phyloP scores from a whole-genome alignment of 2,329 filamentous ascomycete genomes.

The Rhynchosporium agropyri region DNA sequence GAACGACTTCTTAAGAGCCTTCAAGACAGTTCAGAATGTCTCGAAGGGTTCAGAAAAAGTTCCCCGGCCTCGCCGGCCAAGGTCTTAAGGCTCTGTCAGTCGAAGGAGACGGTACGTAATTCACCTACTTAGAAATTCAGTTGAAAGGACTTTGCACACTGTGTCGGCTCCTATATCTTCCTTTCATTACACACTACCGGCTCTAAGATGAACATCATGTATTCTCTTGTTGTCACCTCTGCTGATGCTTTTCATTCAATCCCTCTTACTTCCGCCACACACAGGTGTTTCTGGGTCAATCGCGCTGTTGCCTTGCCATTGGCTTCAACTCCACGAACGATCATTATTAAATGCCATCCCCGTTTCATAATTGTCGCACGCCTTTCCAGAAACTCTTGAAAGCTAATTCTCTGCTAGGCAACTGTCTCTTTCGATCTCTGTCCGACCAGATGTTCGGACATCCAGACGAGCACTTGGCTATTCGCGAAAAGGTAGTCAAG shows the following conservation, averaged over 20 bases:
- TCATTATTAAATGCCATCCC: not conserved
- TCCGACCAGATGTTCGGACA: constrained; percentile 68
- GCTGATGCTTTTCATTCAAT: not conserved
- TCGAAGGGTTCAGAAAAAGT: constrained; percentile 46
- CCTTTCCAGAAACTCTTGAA: constrained; percentile 17
- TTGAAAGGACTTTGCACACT: not conserved
- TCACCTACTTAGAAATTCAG: constrained; percentile 1
- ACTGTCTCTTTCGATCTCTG: constrained; percentile 70
- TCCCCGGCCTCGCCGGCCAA: constrained; percentile 57
- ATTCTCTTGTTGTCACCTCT: not conserved
- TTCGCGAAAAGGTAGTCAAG: constrained; percentile 60
- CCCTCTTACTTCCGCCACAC: too few species aligned
- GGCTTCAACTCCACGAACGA: too few species aligned
- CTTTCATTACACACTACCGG: not conserved
- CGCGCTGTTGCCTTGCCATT: too few species aligned
- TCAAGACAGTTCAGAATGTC: not conserved
- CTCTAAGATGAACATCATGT: not conserved
- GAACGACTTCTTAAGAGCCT: not conserved
- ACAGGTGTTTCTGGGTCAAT: too few species aligned
- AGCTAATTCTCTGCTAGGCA: constrained; percentile 51
- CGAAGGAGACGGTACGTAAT: constrained; percentile 61
- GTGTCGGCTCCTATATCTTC: not conserved
- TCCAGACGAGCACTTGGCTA: constrained; percentile 57
- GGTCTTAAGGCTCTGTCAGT: constrained; percentile 62
- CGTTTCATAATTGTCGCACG: not conserved